These are phyloP conservation scores for Aspergillus tamarii DNA, from an alignment of 2,329 filamentous ascomycete genomes.

Conservation along the genomic window DNA sequence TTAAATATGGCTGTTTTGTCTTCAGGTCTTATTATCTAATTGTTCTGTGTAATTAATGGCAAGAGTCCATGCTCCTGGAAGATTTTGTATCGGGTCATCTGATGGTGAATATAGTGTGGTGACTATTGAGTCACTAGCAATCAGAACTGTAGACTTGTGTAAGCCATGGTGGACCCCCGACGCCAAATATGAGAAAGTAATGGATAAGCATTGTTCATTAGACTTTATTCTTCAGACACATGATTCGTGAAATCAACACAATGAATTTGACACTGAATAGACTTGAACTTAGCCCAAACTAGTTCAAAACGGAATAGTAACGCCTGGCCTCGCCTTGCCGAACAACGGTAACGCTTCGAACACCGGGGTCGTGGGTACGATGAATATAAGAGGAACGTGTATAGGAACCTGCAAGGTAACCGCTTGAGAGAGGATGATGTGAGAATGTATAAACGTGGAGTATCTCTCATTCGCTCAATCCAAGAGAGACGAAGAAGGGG, in stretches of 20 bases:
- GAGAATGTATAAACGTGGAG: neutral
- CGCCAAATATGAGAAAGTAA: neutral
- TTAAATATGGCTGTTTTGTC: neutral
- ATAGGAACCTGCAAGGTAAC: neutral
- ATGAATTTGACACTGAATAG: neutral
- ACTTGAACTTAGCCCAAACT: neutral
- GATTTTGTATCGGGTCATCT: neutral
- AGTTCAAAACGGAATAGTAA: conserved; percentile 25
- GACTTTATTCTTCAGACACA: conserved; percentile 8
- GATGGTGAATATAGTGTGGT: neutral
- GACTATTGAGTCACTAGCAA: neutral
- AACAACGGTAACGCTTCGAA: conserved; percentile 34
- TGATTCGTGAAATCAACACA: conserved; percentile 5
- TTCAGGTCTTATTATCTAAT: neutral
- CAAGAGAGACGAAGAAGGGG: neutral
- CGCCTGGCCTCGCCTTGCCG: conserved; percentile 32
- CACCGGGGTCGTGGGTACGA: conserved; percentile 25
- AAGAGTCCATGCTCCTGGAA: neutral
- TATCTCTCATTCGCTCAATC: neutral
- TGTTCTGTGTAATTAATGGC: too few species aligned
- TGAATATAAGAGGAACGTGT: conserved; percentile 1
- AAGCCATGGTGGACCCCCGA: neutral
- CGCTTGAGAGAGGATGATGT: neutral
- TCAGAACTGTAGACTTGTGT: conserved; percentile 4
- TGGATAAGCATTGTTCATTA: conserved; percentile 9